Evolutionary conservation across 1,139 yeast species (phyloP).

Genomic region (Yamadazyma dushanensis): DNA sequence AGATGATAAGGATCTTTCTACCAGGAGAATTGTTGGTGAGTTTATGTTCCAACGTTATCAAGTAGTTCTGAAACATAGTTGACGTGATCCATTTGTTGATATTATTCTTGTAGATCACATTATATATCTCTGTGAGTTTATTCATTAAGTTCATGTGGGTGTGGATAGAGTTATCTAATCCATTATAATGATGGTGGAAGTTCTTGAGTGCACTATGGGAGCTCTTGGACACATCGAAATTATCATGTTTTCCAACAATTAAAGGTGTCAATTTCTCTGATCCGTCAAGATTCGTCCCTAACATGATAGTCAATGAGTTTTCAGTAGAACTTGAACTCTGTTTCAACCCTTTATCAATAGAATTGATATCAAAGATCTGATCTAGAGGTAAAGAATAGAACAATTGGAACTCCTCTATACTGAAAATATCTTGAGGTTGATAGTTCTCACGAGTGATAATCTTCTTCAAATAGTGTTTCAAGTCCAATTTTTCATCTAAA

Average conservation of each 20-base stretch:
- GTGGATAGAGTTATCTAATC: conserved; percentile 17
- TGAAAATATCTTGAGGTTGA: conserved; percentile 55
- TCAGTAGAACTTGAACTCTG: conserved; percentile 51
- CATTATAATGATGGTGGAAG: conserved; percentile 17
- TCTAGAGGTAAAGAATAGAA: conserved; percentile 64
- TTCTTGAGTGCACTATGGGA: conserved; percentile 32
- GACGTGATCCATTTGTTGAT: conserved; percentile 67
- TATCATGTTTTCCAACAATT: conserved; percentile 60
- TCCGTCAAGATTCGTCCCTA: conserved; percentile 64
- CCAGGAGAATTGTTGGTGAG: conserved; percentile 34
- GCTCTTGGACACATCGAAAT: conserved; percentile 46
- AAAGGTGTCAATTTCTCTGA: conserved; percentile 61
- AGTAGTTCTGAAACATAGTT: conserved; percentile 63
- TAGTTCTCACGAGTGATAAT: conserved; percentile 35
- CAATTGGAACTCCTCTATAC: conserved; percentile 60
- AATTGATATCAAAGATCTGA: conserved; percentile 51
- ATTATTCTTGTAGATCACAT: conserved; percentile 58
- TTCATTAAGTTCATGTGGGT: conserved; percentile 27
- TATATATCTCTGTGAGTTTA: conserved; percentile 53
- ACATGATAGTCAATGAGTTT: conserved; percentile 57
- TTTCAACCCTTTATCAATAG: conserved; percentile 46
- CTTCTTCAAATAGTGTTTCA: conserved; percentile 35
- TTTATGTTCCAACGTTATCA: conserved; percentile 59
- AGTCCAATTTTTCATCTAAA: conserved; percentile 53
- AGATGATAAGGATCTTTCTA: conserved; percentile 53